phyloP scores from a whole-genome alignment of 306 rosid genomes.

The Cajanus cajan region DNA sequence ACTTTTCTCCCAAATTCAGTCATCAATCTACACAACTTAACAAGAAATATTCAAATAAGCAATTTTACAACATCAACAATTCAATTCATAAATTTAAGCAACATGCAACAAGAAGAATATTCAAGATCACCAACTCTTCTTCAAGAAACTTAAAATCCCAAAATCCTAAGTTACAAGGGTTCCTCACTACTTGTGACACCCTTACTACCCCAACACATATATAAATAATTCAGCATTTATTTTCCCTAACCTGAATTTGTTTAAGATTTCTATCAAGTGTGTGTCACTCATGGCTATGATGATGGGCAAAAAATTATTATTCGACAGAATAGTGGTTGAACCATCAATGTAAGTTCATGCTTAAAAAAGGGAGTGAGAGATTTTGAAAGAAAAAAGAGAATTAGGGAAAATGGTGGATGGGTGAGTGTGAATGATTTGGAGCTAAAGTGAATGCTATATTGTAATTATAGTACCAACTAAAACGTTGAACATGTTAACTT shows the following conservation, averaged over 20 bases:
- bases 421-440: neutral
- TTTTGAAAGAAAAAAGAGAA: neutral
- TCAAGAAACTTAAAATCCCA: too few species aligned
- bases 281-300: slow-evolving; percentile 34
- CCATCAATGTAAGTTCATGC: slow-evolving; percentile 43
- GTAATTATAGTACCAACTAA: slow-evolving; percentile 1
- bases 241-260: slow-evolving; percentile 37
- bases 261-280: slow-evolving; percentile 37
- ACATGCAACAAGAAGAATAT: too few species aligned
- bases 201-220: too few species aligned
- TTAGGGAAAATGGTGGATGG: neutral
- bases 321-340: slow-evolving; percentile 55
- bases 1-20: too few species aligned
- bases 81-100: too few species aligned
- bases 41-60: too few species aligned
- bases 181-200: too few species aligned
- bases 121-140: too few species aligned
- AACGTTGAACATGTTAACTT: slow-evolving; percentile 17
- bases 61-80: too few species aligned
- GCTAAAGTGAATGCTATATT: neutral
- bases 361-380: neutral
- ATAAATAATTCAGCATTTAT: too few species aligned
- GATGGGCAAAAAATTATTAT: slow-evolving; percentile 39
- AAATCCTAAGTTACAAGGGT: too few species aligned
- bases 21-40: too few species aligned